A percentile compares a stretch with the other conserved stretches of the same genome.
phyloP scores from a whole-genome alignment of 1,139 yeast species.

The Arxiozyma slooffiae region DNA sequence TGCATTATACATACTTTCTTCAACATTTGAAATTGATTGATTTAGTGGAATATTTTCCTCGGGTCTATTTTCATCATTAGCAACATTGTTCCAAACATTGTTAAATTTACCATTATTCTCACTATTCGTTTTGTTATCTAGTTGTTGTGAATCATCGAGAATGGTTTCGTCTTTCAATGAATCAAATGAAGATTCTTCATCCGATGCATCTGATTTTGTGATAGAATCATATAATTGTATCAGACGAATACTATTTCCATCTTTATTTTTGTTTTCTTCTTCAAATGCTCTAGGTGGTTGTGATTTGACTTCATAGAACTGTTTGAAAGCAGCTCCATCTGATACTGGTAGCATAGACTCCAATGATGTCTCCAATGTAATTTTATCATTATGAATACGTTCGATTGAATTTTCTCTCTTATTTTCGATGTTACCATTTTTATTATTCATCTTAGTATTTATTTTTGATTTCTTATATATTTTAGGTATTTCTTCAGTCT shows the following conservation, averaged over 20 bases:
- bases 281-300: background rate
- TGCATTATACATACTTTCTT: background rate
- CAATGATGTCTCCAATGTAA: slow-evolving; percentile 4
- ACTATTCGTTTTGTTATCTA: no score
- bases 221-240: background rate
- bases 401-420: slow-evolving; percentile 2
- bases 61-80: background rate
- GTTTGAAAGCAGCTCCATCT: background rate
- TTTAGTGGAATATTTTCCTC: background rate
- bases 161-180: background rate
- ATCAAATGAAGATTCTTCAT: background rate
- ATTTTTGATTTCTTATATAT: background rate
- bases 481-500: background rate
- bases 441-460: background rate
- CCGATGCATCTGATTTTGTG: background rate
- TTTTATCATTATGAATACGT: slow-evolving; percentile 4
- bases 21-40: background rate
- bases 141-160: background rate
- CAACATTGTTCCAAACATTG: background rate
- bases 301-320: background rate
- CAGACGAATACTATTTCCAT: background rate
- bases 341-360: background rate
- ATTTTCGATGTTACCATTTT: background rate
- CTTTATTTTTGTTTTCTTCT: no score
- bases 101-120: background rate